Base-by-base conservation (phyloP, 176 grass and related monocot species). In the Themeda triandra region DNA sequence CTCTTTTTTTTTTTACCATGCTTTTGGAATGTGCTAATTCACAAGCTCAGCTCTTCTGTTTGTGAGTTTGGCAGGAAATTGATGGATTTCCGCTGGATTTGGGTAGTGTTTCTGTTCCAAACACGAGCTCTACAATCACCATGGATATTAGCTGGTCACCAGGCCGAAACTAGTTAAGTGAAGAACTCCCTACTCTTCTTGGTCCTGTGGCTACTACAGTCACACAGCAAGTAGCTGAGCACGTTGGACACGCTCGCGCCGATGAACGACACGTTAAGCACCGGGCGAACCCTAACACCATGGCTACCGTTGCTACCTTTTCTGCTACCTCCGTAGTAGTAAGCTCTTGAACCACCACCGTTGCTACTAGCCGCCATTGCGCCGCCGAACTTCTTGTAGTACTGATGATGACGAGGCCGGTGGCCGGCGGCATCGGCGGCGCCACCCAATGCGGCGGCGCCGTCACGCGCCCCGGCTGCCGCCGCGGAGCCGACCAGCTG, bases 191-290 rank as follows among this genome's bases (percentile, higher is more conserved):
- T 80, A 36, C 36, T 82, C 82, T 88, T 87, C 17, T 30, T 23
- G 71, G 59, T 53, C 63, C 80, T 88, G 25, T 28, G 82, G 71
- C 87, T 84, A 85, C 86, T 84, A 85, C 90, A 92, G 10, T 80
- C 80, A 69, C 90, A 89, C 0, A 92, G 66, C 49, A 92, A 75
- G 75, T 89, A 80, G 53, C 87, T 92, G 32, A 92, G 33, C 75
- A 86, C 32, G 62, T 69, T 92, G 73, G 69, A 51, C 51, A 86
- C 40, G 39, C 79, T 80, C 1, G 73, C 58, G 37, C 83, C 86
- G 18, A 88, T 82, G 54, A 83, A 77, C 7, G 90, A 59, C 90
- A 89, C 83, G 83, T 83, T 92, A 8, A 92, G 76, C 25, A 92
- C 84, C 32, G 90, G 90, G 1, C 80, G 86, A 63, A 92, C 80